Conservation (phyloP, 345 rosid genomes). For the Cardamine chenopodiifolia region DNA sequence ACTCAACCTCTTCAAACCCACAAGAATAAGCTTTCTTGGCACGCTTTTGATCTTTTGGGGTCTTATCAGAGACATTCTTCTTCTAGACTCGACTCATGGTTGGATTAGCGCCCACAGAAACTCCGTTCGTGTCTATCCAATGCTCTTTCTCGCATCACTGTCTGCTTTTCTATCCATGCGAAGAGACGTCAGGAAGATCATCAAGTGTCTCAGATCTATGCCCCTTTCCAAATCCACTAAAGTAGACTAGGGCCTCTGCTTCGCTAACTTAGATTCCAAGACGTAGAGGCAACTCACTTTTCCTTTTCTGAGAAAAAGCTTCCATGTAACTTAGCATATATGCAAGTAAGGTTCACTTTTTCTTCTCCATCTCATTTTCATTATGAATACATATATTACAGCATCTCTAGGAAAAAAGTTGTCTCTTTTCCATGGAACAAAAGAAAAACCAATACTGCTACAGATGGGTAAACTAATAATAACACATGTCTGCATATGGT, state of each 20-base stretch:
- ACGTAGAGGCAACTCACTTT: neutral
- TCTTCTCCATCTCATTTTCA: neutral
- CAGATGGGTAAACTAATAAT: constrained; percentile 3
- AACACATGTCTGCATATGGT: constrained; percentile 20
- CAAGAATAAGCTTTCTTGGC: constrained; percentile 67
- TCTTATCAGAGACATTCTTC: constrained; percentile 49
- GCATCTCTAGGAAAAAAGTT: constrained; percentile 15
- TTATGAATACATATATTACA: neutral
- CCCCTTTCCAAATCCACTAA: neutral
- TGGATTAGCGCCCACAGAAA: constrained; percentile 7
- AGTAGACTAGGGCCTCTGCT: constrained; percentile 16
- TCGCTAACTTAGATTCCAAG: neutral
- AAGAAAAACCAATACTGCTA: constrained; percentile 9
- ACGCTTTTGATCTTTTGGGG: constrained; percentile 69
- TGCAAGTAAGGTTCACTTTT: neutral
- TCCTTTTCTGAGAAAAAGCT: neutral
- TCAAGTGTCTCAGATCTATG: constrained; percentile 48
- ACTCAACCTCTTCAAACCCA: constrained; percentile 51
- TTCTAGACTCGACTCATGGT: constrained; percentile 26
- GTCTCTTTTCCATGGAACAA: neutral
- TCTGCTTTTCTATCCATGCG: constrained; percentile 66
- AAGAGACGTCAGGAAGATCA: constrained; percentile 61
- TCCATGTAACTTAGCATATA: neutral
- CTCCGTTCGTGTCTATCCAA: constrained; percentile 48
- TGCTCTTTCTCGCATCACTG: constrained; percentile 49